Percentiles rank a stretch among this genome's conserved stretches.
These are phyloP conservation scores for Raphanus raphanistrum DNA, from an alignment of 345 rosid genomes.

Conservation along the genomic window DNA sequence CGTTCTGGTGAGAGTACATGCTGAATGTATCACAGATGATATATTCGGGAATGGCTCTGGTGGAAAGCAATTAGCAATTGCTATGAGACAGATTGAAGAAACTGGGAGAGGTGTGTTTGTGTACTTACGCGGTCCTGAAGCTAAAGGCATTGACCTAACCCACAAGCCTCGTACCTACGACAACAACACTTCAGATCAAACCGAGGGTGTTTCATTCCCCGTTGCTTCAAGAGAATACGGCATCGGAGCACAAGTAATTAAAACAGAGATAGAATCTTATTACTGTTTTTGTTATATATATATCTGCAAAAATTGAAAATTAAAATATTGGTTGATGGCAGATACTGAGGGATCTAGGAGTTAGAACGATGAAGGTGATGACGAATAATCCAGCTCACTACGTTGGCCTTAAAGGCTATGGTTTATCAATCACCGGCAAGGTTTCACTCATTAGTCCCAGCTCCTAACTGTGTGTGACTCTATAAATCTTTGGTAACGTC, in stretches of 20 bases:
- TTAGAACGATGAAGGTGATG: constrained; percentile 79
- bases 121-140: constrained; percentile 92
- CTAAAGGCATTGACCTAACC: constrained; percentile 81
- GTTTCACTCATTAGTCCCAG: constrained; percentile 28
- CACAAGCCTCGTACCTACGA: constrained; percentile 80
- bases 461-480: constrained; percentile 15
- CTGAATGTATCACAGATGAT: constrained; percentile 94
- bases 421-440: constrained; percentile 38
- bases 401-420: constrained; percentile 44
- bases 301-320: not conserved
- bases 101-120: constrained; percentile 76
- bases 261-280: not conserved
- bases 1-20: constrained; percentile 70
- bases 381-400: constrained; percentile 69
- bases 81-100: constrained; percentile 84
- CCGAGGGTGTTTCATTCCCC: constrained; percentile 64
- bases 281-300: not conserved
- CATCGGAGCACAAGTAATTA: constrained; percentile 80
- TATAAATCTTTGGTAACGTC: not conserved
- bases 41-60: constrained; percentile 87
- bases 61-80: constrained; percentile 71
- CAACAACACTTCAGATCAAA: constrained; percentile 68
- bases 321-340: constrained; percentile 34
- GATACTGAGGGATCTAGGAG: constrained; percentile 80
- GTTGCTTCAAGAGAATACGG: constrained; percentile 90